phyloP scores from a whole-genome alignment of 2,329 filamentous ascomycete genomes.

The Pseudogymnoascus sp. region DNA sequence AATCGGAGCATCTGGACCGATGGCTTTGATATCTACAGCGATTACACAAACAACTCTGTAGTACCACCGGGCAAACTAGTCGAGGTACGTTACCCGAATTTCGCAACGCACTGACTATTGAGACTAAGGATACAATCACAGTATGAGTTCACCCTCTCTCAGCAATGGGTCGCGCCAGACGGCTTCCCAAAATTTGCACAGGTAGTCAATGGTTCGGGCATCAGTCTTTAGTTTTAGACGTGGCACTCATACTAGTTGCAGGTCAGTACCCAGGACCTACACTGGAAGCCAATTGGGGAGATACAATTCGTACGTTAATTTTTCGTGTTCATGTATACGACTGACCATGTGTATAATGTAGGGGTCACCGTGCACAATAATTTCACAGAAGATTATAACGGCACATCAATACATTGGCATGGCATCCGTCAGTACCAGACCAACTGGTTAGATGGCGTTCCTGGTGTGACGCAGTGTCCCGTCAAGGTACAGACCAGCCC shows the following conservation, averaged over 20 bases:
- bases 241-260: no score
- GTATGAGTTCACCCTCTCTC: no score
- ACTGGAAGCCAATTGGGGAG: slow-evolving; percentile 33
- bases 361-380: slow-evolving; percentile 30
- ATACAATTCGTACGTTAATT: slow-evolving; percentile 17
- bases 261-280: slow-evolving; percentile 24
- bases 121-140: no score
- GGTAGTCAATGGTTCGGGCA: no score
- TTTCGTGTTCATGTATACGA: no score
- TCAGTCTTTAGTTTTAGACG: no score
- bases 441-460: slow-evolving; percentile 36
- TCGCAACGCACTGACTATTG: neutral
- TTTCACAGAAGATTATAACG: slow-evolving; percentile 30
- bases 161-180: no score
- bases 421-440: slow-evolving; percentile 36
- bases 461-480: slow-evolving; percentile 53
- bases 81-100: neutral
- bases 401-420: slow-evolving; percentile 41
- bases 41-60: slow-evolving; percentile 5
- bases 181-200: no score
- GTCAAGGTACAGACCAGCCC: slow-evolving; percentile 19
- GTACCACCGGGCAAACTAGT: slow-evolving; percentile 6
- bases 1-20: slow-evolving; percentile 6
- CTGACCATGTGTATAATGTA: no score
- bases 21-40: slow-evolving; percentile 12